These are phyloP conservation scores for Calonectria fujianensis DNA, from an alignment of 2,329 filamentous ascomycete genomes.

Conservation along the genomic window DNA sequence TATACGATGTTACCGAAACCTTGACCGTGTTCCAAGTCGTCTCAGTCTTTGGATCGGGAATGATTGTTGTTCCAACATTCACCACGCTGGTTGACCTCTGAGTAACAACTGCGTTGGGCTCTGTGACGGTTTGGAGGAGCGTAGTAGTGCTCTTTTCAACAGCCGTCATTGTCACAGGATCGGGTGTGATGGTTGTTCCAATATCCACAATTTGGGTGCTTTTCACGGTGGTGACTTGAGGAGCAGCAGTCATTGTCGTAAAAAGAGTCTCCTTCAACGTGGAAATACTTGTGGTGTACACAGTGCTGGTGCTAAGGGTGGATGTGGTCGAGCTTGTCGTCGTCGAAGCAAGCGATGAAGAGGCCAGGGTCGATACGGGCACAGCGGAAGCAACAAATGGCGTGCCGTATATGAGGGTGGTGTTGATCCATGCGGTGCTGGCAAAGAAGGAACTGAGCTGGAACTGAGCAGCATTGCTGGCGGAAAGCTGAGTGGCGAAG, in stretches of 20 bases:
- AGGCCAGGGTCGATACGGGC: background rate
- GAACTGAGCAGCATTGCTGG: conserved; percentile 40
- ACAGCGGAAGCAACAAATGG: conserved; percentile 44
- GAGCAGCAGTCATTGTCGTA: conserved; percentile 41
- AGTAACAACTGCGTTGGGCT: conserved; percentile 52
- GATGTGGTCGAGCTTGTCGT: conserved; percentile 29
- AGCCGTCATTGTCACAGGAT: conserved; percentile 44
- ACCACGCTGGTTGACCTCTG: conserved; percentile 53
- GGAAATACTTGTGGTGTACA: conserved; percentile 47
- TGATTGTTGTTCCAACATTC: conserved; percentile 58
- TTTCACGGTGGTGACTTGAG: conserved; percentile 42
- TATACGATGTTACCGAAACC: conserved; percentile 37
- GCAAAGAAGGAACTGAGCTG: conserved; percentile 48
- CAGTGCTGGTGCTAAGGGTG: conserved; percentile 41
- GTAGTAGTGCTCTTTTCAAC: conserved; percentile 47
- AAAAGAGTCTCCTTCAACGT: conserved; percentile 43
- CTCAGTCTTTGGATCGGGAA: conserved; percentile 53
- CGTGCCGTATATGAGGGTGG: conserved; percentile 46
- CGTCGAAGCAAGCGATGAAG: background rate
- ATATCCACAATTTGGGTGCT: conserved; percentile 45
- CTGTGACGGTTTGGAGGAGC: conserved; percentile 37
- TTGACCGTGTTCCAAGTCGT: conserved; percentile 46
- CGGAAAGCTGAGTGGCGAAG: conserved; percentile 46
- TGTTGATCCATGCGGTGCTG: conserved; percentile 49
- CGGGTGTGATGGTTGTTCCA: conserved; percentile 48